Percentiles rank a stretch among this genome's conserved stretches.
Evolutionary conservation across 2,329 filamentous ascomycete species (phyloP).

Genomic region (Apiospora arundinis): DNA sequence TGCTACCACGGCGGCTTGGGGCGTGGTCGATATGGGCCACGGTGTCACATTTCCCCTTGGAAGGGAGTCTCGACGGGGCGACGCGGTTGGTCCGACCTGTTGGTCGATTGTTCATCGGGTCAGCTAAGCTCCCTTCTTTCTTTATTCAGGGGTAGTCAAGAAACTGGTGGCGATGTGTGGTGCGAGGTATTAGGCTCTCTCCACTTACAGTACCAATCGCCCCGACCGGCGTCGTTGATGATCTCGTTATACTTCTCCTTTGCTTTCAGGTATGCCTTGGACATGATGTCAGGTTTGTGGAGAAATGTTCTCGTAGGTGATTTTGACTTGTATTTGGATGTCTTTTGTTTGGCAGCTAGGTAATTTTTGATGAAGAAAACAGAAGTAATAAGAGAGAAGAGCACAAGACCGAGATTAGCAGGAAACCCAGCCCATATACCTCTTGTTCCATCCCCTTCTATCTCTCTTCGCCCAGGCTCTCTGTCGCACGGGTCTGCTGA

Average conservation of each 20-base stretch:
- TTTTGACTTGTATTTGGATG: neutral
- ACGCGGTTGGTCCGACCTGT: conserved; percentile 41
- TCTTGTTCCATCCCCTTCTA: neutral
- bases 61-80: conserved; percentile 35
- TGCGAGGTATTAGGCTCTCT: neutral
- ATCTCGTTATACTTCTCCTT: conserved; percentile 44
- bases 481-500: conserved; percentile 5
- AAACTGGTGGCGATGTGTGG: neutral
- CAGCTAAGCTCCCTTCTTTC: neutral
- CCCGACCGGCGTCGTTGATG: conserved; percentile 40
- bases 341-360: neutral
- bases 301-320: neutral
- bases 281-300: conserved; percentile 32
- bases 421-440: neutral
- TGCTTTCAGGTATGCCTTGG: conserved; percentile 37
- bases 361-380: neutral
- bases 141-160: no score
- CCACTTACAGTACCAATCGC: conserved; percentile 39
- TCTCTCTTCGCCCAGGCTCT: neutral
- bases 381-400: neutral
- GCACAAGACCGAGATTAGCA: neutral
- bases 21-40: conserved; percentile 36
- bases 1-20: conserved; percentile 36
- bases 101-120: conserved; percentile 22
- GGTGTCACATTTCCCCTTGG: conserved; percentile 35